Evolutionary conservation across 306 rosid species (phyloP).

Genomic region (Delonix regia): DNA sequence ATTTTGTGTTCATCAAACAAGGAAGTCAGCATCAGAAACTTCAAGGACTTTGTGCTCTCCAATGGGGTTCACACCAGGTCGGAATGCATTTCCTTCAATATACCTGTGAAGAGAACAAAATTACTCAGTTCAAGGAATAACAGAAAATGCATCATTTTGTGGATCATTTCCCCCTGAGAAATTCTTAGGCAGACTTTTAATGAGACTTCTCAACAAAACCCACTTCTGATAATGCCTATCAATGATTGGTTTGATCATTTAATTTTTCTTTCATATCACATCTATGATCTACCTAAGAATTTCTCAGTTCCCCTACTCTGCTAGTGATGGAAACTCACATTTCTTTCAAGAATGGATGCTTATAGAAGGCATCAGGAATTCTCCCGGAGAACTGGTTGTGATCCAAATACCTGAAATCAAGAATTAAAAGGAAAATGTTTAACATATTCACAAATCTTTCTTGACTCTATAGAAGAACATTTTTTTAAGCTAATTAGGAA

Average conservation of each 20-base stretch:
- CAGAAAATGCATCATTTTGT: background rate
- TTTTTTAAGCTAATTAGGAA: background rate
- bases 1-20: constrained; percentile 56
- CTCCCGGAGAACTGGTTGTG: constrained; percentile 97
- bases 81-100: constrained; percentile 85
- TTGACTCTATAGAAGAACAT: background rate
- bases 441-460: constrained; percentile 18
- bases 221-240: background rate
- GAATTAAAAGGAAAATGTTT: background rate
- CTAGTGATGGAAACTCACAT: constrained; percentile 67
- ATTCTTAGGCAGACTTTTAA: background rate
- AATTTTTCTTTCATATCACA: background rate
- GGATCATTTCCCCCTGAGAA: background rate
- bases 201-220: background rate
- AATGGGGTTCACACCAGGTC: constrained; percentile 82
- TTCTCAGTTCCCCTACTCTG: background rate
- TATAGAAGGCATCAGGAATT: constrained; percentile 86
- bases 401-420: constrained; percentile 81
- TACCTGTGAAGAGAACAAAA: constrained; percentile 53
- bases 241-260: background rate
- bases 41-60: constrained; percentile 91
- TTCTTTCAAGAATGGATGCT: constrained; percentile 93
- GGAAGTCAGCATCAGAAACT: constrained; percentile 88
- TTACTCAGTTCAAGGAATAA: constrained; percentile 27
- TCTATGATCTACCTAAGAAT: background rate